Evolutionary conservation across 1,284 basidiomycete species (phyloP).

Genomic region (Heterobasidion irregulare): DNA sequence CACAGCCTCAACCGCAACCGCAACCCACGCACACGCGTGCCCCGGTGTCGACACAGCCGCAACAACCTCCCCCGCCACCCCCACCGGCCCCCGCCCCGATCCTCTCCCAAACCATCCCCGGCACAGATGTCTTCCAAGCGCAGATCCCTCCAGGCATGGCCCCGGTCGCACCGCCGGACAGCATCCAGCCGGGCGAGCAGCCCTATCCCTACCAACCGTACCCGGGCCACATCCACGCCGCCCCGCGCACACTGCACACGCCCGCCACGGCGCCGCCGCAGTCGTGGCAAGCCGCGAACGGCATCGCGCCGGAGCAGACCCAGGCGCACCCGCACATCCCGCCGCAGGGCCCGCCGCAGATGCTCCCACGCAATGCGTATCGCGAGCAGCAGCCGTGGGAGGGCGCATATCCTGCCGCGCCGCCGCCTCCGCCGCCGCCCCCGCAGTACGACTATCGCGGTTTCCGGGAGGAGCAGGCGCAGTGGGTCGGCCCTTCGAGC

Average conservation of each 20-base stretch:
- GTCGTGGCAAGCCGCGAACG: constrained; percentile 51
- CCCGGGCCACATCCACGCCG: constrained; percentile 28
- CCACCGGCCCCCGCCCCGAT: not conserved
- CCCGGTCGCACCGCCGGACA: constrained; percentile 16
- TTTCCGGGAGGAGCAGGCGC: constrained; percentile 29
- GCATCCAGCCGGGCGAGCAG: constrained; percentile 18
- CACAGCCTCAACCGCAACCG: not conserved
- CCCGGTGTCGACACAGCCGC: not conserved
- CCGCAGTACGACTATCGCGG: constrained; percentile 41
- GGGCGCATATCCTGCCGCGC: constrained; percentile 31
- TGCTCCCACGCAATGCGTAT: constrained; percentile 35
- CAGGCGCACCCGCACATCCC: constrained; percentile 28
- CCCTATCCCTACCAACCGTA: constrained; percentile 43
- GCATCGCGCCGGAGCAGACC: constrained; percentile 57
- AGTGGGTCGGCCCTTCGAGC: constrained; percentile 36
- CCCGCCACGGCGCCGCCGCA: constrained; percentile 41
- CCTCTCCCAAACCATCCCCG: constrained; percentile 8
- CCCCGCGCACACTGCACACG: constrained; percentile 36
- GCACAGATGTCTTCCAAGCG: constrained; percentile 7
- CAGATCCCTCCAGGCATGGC: constrained; percentile 14
- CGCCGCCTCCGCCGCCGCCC: constrained; percentile 30
- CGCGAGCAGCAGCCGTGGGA: constrained; percentile 42
- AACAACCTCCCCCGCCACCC: not conserved
- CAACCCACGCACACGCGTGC: not conserved
- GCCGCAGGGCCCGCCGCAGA: constrained; percentile 31